phyloP scores from a whole-genome alignment of 768 basidiomycete genomes.

The Suillus clintonianus region DNA sequence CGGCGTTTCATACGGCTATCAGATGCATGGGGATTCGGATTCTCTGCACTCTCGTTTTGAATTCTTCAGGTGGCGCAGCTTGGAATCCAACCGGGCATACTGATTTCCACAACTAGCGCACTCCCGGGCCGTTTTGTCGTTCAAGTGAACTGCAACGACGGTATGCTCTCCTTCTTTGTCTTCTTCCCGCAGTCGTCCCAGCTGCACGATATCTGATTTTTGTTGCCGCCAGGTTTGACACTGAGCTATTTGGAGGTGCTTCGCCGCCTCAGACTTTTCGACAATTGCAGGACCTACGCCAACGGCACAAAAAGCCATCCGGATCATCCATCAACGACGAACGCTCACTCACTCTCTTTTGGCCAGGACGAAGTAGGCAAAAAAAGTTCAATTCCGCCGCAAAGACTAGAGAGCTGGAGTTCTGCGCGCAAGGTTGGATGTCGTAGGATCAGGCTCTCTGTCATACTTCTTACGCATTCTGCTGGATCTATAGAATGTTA shows the following conservation, averaged over 20 bases:
- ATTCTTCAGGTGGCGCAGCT: conserved; percentile 24
- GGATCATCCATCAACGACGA: not conserved
- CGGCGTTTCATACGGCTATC: not conserved
- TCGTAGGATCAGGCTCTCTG: too few species aligned
- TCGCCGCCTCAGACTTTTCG: not conserved
- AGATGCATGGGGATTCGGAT: not conserved
- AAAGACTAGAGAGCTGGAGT: not conserved
- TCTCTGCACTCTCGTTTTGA: not conserved
- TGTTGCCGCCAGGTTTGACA: conserved; percentile 8
- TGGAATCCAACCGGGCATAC: conserved; percentile 28
- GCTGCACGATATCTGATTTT: conserved; percentile 7
- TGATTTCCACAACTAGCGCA: conserved; percentile 17
- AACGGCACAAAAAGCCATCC: not conserved
- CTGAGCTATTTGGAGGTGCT: not conserved
- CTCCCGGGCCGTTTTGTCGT: conserved; percentile 16
- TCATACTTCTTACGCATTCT: not conserved
- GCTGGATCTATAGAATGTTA: not conserved
- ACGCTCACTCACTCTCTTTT: not conserved
- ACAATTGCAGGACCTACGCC: not conserved
- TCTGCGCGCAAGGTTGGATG: not conserved
- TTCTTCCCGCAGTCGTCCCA: conserved; percentile 18
- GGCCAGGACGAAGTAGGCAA: not conserved
- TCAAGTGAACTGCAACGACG: conserved; percentile 22
- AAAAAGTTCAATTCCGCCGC: not conserved
- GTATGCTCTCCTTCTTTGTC: conserved; percentile 28